These are phyloP conservation scores for Leptodontidium sp. DNA, from an alignment of 2,329 filamentous ascomycete species.

Conservation along the genomic window DNA sequence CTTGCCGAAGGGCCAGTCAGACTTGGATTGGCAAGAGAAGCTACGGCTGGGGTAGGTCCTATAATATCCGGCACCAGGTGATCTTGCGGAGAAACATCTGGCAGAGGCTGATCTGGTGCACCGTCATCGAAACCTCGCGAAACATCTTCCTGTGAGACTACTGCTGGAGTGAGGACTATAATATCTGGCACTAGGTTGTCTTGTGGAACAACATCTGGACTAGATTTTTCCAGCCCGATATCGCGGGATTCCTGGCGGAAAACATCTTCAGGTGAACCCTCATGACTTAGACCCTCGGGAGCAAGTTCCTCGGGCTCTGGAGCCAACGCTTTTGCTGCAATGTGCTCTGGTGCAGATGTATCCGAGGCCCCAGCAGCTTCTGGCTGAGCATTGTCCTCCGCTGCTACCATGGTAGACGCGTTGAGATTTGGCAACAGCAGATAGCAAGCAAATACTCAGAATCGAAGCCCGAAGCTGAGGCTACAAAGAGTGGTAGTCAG, in stretches of 20 bases:
- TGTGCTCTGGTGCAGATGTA: neutral
- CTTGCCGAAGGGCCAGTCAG: neutral
- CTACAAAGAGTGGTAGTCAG: neutral
- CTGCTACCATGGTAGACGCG: neutral
- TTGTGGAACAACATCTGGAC: no score
- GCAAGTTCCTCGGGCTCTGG: neutral
- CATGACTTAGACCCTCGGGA: neutral
- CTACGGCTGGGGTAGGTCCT: neutral
- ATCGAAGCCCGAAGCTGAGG: neutral
- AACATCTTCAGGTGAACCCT: no score
- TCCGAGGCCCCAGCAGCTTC: neutral
- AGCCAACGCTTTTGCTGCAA: neutral
- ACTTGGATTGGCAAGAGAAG: neutral
- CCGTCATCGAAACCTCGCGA: neutral
- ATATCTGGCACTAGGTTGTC: no score
- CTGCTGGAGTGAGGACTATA: neutral
- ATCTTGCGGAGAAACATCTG: slow-evolving; percentile 4
- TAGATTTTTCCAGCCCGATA: no score
- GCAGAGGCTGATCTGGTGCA: neutral
- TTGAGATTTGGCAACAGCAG: no score
- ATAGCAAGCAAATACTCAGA: neutral
- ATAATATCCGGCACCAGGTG: neutral
- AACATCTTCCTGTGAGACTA: neutral
- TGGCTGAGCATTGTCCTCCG: neutral
- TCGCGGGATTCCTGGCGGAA: no score